Evolutionary conservation across 2,329 filamentous ascomycete species (phyloP).

Genomic region (Bipolaris sorokiniana): DNA sequence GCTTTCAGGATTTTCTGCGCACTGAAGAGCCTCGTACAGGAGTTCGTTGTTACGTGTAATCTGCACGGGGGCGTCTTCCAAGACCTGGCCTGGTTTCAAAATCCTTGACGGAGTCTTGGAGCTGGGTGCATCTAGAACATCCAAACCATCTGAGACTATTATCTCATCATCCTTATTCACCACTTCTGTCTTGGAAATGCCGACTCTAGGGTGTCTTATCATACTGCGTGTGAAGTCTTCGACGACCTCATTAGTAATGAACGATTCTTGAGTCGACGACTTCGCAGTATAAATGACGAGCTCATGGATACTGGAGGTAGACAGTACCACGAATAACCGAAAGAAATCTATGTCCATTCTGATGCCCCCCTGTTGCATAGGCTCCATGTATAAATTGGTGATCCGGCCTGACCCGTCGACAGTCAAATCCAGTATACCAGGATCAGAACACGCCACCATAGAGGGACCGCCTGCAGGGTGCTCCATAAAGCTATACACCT

Average conservation of each 20-base stretch:
- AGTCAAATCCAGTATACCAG: constrained; percentile 28
- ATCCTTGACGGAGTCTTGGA: constrained; percentile 15
- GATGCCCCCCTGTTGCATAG: constrained; percentile 31
- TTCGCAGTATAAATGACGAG: constrained; percentile 23
- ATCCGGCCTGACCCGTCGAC: constrained; percentile 16
- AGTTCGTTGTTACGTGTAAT: constrained; percentile 14
- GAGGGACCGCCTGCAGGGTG: constrained; percentile 9
- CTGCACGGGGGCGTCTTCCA: not conserved
- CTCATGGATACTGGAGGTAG: constrained; percentile 38
- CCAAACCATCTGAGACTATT: constrained; percentile 35
- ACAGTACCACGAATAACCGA: constrained; percentile 28
- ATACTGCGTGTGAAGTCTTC: constrained; percentile 29
- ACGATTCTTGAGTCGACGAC: constrained; percentile 2
- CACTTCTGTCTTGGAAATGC: constrained; percentile 1
- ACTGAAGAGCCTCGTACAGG: constrained; percentile 24
- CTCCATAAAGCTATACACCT: constrained; percentile 37
- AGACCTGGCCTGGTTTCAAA: constrained; percentile 3
- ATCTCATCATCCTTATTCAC: constrained; percentile 35
- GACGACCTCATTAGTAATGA: constrained; percentile 9
- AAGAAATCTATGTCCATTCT: constrained; percentile 32
- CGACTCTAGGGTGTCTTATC: constrained; percentile 10
- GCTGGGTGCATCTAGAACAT: constrained; percentile 13
- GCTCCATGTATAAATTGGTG: constrained; percentile 26
- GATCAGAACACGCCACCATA: constrained; percentile 34
- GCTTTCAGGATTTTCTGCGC: not conserved